A percentile compares a stretch with the other conserved stretches of the same genome.
These are phyloP conservation scores for Ustilago cynodontis DNA, from an alignment of 1,284 basidiomycete species.

Conservation along the genomic window DNA sequence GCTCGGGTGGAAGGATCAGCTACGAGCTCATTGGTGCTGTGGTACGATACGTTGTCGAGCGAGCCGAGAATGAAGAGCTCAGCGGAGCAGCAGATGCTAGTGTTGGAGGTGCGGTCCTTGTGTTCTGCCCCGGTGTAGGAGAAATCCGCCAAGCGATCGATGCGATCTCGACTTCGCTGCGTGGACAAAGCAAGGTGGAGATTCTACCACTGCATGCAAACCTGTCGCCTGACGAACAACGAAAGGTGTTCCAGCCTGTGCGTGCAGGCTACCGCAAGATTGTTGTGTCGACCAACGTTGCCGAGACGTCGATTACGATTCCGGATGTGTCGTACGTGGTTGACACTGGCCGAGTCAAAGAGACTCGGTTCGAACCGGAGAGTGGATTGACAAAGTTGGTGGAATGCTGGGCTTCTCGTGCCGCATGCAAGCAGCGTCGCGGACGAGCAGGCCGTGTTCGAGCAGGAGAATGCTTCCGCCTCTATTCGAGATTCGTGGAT, in stretches of 20 bases:
- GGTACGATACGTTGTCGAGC: constrained; percentile 77
- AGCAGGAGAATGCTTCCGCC: constrained; percentile 71
- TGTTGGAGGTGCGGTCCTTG: constrained; percentile 75
- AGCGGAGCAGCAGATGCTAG: constrained; percentile 64
- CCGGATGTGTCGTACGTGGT: constrained; percentile 68
- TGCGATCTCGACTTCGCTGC: constrained; percentile 73
- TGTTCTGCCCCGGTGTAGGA: constrained; percentile 83
- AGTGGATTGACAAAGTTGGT: constrained; percentile 81
- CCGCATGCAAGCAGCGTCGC: constrained; percentile 84
- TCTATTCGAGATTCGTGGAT: constrained; percentile 81
- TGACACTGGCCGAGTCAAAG: constrained; percentile 90
- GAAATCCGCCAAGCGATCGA: constrained; percentile 78
- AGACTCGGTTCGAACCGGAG: constrained; percentile 84
- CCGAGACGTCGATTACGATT: constrained; percentile 93
- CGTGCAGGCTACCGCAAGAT: constrained; percentile 79
- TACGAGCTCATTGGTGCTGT: constrained; percentile 81
- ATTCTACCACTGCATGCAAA: constrained; percentile 91
- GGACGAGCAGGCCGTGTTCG: constrained; percentile 88
- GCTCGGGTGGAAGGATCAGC: constrained; percentile 78
- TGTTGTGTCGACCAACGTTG: constrained; percentile 89
- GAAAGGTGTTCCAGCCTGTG: constrained; percentile 78
- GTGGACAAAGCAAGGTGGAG: constrained; percentile 72
- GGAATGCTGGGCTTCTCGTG: constrained; percentile 84
- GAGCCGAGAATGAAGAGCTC: constrained; percentile 73
- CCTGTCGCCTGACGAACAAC: constrained; percentile 85